These are phyloP conservation scores for Cerrena zonata DNA, from an alignment of 1,284 basidiomycete species.

Conservation along the genomic window DNA sequence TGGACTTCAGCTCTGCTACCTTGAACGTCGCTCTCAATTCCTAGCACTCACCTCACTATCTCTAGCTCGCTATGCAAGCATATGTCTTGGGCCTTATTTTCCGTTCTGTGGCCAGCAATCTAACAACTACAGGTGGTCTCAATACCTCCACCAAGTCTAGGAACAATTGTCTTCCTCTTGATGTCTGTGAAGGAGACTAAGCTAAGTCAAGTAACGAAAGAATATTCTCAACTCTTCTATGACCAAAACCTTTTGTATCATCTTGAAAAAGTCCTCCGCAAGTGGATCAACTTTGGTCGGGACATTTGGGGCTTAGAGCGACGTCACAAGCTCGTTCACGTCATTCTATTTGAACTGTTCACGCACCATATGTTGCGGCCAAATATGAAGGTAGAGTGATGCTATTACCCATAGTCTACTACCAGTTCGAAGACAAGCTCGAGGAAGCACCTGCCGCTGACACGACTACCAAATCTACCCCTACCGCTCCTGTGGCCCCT, in stretches of 20 bases:
- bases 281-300: constrained; percentile 91
- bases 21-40: too few species aligned
- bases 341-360: constrained; percentile 91
- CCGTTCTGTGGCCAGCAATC: too few species aligned
- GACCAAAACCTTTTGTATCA: constrained; percentile 91
- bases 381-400: constrained; percentile 88
- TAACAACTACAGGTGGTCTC: too few species aligned
- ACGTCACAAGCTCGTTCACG: constrained; percentile 89
- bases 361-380: constrained; percentile 96
- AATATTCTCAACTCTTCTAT: constrained; percentile 91
- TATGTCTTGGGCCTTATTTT: too few species aligned
- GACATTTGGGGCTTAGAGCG: constrained; percentile 86
- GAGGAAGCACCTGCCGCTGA: constrained; percentile 40
- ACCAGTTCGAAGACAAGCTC: constrained; percentile 89
- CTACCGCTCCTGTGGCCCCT: constrained; percentile 41
- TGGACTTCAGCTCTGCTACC: too few species aligned
- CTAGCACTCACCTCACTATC: too few species aligned
- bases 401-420: constrained; percentile 87
- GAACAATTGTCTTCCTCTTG: too few species aligned
- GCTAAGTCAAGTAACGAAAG: constrained; percentile 85
- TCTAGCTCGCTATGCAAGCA: too few species aligned
- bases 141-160: too few species aligned
- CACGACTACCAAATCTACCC: constrained; percentile 34
- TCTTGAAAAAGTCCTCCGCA: constrained; percentile 86
- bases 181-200: too few species aligned